These are phyloP conservation scores for Mycocentrospora acerina DNA, from an alignment of 2,329 filamentous ascomycete species.

Conservation along the genomic window DNA sequence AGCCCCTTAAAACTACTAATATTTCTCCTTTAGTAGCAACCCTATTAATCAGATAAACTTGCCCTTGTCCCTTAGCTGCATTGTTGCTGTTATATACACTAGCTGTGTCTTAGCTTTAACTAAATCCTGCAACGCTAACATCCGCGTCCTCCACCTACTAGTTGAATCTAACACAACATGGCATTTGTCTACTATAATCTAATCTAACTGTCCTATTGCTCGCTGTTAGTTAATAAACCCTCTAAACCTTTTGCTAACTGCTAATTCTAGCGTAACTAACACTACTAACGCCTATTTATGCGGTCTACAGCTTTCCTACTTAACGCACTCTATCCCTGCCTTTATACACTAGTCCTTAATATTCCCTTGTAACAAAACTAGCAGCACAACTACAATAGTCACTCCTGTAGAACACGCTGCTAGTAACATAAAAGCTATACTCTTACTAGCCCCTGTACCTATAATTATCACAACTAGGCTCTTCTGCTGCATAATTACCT, in stretches of 20 bases:
- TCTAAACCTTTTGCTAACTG: no score
- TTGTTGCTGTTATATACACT: neutral
- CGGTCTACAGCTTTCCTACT: no score
- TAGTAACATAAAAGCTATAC: constrained; percentile 1
- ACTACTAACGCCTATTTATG: no score
- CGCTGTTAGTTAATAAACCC: no score
- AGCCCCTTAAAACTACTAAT: neutral
- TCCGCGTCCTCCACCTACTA: neutral
- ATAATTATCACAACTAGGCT: constrained; percentile 3
- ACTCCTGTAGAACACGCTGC: neutral
- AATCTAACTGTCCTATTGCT: no score
- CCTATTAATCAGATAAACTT: neutral
- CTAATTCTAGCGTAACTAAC: no score
- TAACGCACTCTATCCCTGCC: no score
- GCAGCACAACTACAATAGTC: neutral
- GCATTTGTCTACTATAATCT: no score
- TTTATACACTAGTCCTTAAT: neutral
- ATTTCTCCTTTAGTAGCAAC: constrained; percentile 1
- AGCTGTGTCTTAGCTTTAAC: neutral
- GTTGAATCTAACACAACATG: neutral
- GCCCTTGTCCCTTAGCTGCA: neutral
- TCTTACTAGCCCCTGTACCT: constrained; percentile 3
- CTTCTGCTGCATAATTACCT: constrained; percentile 4
- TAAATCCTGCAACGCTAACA: neutral
- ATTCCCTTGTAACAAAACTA: neutral